Evolutionary conservation across 306 rosid species (phyloP).

Genomic region (Vicia faba): DNA sequence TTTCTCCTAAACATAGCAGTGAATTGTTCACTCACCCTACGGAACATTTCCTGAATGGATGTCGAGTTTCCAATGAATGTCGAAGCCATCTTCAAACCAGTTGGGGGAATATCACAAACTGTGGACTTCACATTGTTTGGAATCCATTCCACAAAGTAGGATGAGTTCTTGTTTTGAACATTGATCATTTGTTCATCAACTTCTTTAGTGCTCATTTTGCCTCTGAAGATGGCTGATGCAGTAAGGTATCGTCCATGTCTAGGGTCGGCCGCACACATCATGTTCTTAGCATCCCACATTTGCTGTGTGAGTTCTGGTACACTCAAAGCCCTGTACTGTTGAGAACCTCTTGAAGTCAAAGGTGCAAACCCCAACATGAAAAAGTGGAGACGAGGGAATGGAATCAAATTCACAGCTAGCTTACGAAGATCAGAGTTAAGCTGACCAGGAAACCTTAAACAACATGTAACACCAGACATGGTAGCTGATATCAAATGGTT

Average conservation of each 20-base stretch:
- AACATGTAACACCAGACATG: conserved; percentile 25
- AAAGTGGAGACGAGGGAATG: conserved; percentile 21
- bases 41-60: conserved; percentile 27
- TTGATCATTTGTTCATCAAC: conserved; percentile 32
- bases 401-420: conserved; percentile 19
- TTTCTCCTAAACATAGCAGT: conserved; percentile 28
- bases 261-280: conserved; percentile 31
- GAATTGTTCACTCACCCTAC: conserved; percentile 31
- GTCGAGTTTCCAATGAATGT: conserved; percentile 27
- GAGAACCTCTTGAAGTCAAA: conserved; percentile 15
- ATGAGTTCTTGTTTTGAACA: conserved; percentile 24
- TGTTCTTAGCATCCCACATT: conserved; percentile 28
- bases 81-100: conserved; percentile 11
- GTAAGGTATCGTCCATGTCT: conserved; percentile 22
- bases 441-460: conserved; percentile 26
- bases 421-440: conserved; percentile 10
- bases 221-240: conserved; percentile 26
- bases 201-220: conserved; percentile 30
- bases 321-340: not conserved
- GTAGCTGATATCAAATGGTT: conserved; percentile 26
- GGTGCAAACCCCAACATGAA: conserved; percentile 26
- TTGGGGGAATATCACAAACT: conserved; percentile 28
- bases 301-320: conserved; percentile 24
- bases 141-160: conserved; percentile 32
- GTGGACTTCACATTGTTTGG: conserved; percentile 30